Evolutionary conservation across 352 stramenopile species (phyloP).

Genomic region (Globisporangium solare): DNA sequence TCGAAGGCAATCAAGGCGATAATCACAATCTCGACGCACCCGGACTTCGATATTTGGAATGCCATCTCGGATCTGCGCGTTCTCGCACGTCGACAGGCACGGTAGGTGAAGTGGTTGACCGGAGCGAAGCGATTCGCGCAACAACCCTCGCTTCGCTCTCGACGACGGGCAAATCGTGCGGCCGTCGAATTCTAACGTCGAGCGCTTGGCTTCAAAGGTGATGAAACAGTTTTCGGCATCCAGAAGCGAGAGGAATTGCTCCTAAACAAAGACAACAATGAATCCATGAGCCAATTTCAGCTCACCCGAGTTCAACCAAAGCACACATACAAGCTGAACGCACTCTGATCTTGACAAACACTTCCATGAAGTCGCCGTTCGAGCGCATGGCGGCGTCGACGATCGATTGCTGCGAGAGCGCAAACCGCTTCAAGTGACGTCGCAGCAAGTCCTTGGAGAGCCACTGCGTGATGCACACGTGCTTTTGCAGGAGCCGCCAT

Average conservation of each 20-base stretch:
- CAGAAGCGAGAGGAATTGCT: constrained; percentile 60
- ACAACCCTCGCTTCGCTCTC: constrained; percentile 23
- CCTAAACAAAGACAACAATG: background rate
- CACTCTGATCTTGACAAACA: constrained; percentile 44
- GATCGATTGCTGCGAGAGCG: constrained; percentile 42
- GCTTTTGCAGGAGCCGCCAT: constrained; percentile 55
- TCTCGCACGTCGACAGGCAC: constrained; percentile 15
- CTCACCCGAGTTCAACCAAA: background rate
- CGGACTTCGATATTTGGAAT: constrained; percentile 37
- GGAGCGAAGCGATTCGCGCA: constrained; percentile 20
- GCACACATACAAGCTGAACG: background rate
- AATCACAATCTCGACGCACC: constrained; percentile 15
- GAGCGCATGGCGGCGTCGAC: constrained; percentile 40
- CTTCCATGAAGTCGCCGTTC: constrained; percentile 43
- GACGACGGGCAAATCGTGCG: constrained; percentile 37
- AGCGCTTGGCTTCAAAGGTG: constrained; percentile 46
- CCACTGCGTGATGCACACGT: constrained; percentile 64
- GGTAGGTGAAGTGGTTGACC: constrained; percentile 37
- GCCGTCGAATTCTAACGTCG: constrained; percentile 57
- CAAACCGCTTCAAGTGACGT: constrained; percentile 47
- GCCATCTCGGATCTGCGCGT: constrained; percentile 20
- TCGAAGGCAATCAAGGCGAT: background rate
- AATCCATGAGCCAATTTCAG: too few relatives aligned
- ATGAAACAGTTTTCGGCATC: constrained; percentile 62
- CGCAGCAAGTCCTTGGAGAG: constrained; percentile 43